Conservation (phyloP, 2,329 filamentous ascomycete genomes). For the Madurella mycetomatis region DNA sequence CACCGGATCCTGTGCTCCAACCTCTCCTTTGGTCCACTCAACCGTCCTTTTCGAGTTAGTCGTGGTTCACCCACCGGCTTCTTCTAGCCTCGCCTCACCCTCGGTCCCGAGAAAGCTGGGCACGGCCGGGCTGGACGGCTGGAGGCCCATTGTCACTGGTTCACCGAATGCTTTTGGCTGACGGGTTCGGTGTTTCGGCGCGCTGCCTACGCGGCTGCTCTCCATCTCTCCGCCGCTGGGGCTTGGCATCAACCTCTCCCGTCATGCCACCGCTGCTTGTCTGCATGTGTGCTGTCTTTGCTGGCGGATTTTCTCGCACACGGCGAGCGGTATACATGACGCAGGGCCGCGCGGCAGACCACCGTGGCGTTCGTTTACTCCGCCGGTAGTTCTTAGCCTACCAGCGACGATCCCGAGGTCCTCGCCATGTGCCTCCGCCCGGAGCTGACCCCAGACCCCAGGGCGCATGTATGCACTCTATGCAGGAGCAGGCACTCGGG, state of each 20-base stretch:
- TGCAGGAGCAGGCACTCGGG: neutral
- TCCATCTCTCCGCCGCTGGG: neutral
- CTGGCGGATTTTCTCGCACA: neutral
- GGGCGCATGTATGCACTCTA: neutral
- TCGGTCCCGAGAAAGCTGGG: conserved; percentile 14
- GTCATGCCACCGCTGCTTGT: conserved; percentile 5
- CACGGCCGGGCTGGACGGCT: neutral
- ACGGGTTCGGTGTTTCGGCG: neutral
- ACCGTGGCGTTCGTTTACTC: neutral
- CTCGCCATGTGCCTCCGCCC: neutral
- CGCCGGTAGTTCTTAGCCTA: neutral
- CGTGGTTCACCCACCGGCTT: neutral
- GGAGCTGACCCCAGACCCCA: neutral
- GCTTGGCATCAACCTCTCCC: neutral
- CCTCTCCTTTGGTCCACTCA: neutral
- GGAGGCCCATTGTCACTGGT: neutral
- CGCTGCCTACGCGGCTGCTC: neutral
- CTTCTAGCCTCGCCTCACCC: neutral
- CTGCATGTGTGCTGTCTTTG: neutral
- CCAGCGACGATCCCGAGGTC: neutral
- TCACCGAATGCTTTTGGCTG: neutral
- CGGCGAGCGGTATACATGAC: conserved; percentile 1
- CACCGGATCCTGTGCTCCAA: too few relatives aligned
- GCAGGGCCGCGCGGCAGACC: conserved; percentile 19
- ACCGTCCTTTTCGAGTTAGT: neutral